phyloP scores from a whole-genome alignment of 2,329 filamentous ascomycete species.

The Parascedosporium putredinis region DNA sequence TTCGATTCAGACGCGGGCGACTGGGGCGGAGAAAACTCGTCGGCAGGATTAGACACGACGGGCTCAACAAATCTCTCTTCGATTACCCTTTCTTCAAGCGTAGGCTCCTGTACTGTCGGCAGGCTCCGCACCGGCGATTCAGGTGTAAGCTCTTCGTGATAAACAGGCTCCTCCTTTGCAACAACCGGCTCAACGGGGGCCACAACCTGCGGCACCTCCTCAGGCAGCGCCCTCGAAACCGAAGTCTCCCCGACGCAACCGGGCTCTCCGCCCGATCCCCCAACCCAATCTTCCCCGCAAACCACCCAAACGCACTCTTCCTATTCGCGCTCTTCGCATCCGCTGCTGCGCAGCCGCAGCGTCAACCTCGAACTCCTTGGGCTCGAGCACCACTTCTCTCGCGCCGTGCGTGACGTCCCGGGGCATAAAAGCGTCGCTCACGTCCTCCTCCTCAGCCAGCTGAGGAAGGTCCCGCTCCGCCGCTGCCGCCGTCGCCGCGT shows the following conservation, averaged over 20 bases:
- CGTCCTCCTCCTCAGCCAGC: slow-evolving; percentile 7
- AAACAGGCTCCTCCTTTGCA: background rate
- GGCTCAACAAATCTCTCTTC: too few species aligned
- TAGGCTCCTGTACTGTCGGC: too few species aligned
- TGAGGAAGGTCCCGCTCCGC: background rate
- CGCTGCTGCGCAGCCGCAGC: background rate
- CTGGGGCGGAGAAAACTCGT: background rate
- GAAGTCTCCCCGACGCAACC: background rate
- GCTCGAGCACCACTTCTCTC: background rate
- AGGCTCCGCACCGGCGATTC: too few species aligned
- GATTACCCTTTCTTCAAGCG: too few species aligned
- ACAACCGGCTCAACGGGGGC: background rate
- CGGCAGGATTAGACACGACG: background rate
- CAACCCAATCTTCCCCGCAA: slow-evolving; percentile 4
- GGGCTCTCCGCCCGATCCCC: background rate
- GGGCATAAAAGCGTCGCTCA: background rate
- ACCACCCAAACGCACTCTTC: slow-evolving; percentile 4
- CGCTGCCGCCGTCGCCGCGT: background rate
- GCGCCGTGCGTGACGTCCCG: background rate
- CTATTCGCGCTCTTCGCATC: background rate
- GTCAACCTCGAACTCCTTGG: background rate
- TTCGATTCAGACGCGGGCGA: background rate
- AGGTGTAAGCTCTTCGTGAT: too few species aligned
- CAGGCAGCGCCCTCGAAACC: background rate
- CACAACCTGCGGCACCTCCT: background rate